phyloP scores from a whole-genome alignment of 1,284 basidiomycete genomes.

The Cerioporus squamosus region DNA sequence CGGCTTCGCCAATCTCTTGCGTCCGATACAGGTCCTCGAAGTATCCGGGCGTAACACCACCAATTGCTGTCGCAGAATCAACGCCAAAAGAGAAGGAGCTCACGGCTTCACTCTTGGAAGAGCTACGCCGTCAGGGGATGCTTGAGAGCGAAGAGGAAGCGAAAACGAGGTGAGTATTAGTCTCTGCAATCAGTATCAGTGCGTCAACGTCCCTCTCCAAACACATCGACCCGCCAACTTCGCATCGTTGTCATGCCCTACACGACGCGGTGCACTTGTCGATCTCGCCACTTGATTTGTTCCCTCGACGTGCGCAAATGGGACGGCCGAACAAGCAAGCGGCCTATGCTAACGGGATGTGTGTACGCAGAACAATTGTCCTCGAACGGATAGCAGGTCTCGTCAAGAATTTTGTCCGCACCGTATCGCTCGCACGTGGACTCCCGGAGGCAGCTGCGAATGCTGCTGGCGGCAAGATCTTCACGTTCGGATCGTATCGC shows the following conservation, averaged over 20 bases:
- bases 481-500: conserved; percentile 97
- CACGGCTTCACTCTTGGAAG: conserved; percentile 85
- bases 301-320: neutral
- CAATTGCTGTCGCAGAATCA: conserved; percentile 82
- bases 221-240: neutral
- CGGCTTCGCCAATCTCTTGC: neutral
- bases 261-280: too few species aligned
- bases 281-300: too few species aligned
- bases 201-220: neutral
- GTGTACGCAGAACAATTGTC: conserved; percentile 79
- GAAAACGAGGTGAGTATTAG: conserved; percentile 78
- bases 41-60: conserved; percentile 84
- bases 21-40: conserved; percentile 6
- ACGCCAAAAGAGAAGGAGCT: conserved; percentile 77
- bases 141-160: conserved; percentile 93
- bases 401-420: conserved; percentile 93
- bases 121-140: conserved; percentile 84
- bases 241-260: neutral
- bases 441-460: conserved; percentile 87
- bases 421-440: conserved; percentile 79
- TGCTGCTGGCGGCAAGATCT: conserved; percentile 96
- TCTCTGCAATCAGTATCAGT: neutral
- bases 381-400: conserved; percentile 89
- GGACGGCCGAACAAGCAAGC: neutral
- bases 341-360: conserved; percentile 5